Evolutionary conservation across 495 filamentous ascomycete species (phyloP), one percentile per base, ranked within the genome.

Genomic region (Tetracladium setigerum): DNA sequence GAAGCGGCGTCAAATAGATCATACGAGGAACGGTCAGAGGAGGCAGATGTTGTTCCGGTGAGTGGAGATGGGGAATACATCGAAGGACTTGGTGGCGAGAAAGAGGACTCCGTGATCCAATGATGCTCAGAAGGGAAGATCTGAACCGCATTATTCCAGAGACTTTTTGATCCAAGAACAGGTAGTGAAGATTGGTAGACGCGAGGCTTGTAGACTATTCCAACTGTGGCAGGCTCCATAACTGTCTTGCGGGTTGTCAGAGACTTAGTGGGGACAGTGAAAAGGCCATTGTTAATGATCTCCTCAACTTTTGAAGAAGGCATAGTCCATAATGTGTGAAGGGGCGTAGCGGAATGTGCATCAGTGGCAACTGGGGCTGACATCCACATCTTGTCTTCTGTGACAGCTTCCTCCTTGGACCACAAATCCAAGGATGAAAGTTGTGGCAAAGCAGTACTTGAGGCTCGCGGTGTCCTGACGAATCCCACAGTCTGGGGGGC

Each of bases 31-130:
- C 22, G 22, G 22, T 27, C 22, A 27, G 22, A 27, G 5, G 57
- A 60, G 11, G 35, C 41, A 5, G 53, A 48, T 4, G 54, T 57
- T 7, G 54, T 49, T 13, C 27, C 27, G 16, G 50, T 50, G 14
- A 54, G 53, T 10, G 57, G 54, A 2, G 49, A n/a, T 17, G 38
- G 16, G 12, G 50, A 57, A 24, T 47, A 54, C 9, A 52, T 41
- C 15, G 50, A 56, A 5, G 53, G 57, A 45, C 50, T 54, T n/a
- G 40, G 24, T 38, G 54, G 53, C 47, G 50, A 22, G 12, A 54
- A 32, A n/a, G 53, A 54, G 10, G 57, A 60, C 18, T 57, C 57
- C 7, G 57, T 49, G 14, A 60, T 54, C 57, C 57, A 60, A 19
- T 60, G 31, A 30, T 40, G 57, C 27, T 60, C 57, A 42, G 38